Evolutionary conservation across 768 basidiomycete genomes (phyloP), one percentile per base, ranked within the genome.

Genomic region (Cystofilobasidium ferigula): DNA sequence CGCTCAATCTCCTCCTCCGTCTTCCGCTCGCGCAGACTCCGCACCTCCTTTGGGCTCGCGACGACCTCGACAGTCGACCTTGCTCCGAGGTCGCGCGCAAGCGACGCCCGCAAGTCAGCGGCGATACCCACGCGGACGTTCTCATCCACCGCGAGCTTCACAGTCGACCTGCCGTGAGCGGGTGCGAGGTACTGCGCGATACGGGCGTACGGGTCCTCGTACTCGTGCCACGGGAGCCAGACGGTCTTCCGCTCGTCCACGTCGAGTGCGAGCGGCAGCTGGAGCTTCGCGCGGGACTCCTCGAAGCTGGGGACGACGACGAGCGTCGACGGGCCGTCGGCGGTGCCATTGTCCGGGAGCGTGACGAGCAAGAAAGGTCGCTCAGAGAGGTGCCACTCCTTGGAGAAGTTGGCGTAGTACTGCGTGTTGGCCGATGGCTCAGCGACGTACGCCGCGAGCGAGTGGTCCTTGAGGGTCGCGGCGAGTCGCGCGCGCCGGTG

Each of bases 231-330:
- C 34, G 76, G 71, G 51, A 78, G 57, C 64, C 72, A 79, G 24
- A 78, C 74, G 8, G 75, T 74, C n/a, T 73, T 68, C 40, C 67
- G 59, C 34, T 70, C 32, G 38, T 73, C 71, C 9, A 63, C 24
- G 78, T 76, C 1, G 30, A 38, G 34, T 14, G 85, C 83, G 26
- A 91, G 73, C 5, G 76, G 73, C 3, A 71, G 60, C 20, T 89
- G 79, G 34, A 81, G 71, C 70, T 79, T 82, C 0, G 89, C 88
- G 38, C 89, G 82, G 0, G 83, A 81, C 14, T 80, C 80, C 74
- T 93, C 88, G 69, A 92, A 92, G 67, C 80, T 78, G 0, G 89
- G 89, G 6, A 88, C 87, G 53, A 94, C 75, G 62, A 92, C 72
- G 1, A 80, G 82, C 77, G 40, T 71, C 69, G 24, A 81, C 71